These are phyloP conservation scores for Lagerstroemia speciosa DNA, from an alignment of 345 rosid species.

Conservation along the genomic window DNA sequence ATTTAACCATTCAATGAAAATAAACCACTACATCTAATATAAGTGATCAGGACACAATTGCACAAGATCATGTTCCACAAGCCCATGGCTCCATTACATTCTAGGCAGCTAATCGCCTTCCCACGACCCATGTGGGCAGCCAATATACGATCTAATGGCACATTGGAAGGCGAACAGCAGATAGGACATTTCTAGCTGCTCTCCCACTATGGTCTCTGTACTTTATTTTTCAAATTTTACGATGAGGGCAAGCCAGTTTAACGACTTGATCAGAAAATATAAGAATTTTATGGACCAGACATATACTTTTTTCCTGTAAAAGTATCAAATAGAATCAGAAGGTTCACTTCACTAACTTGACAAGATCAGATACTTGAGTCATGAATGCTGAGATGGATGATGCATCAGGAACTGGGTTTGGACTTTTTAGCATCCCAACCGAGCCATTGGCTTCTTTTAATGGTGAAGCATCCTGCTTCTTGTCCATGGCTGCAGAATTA, in stretches of 20 bases:
- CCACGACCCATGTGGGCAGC: background rate
- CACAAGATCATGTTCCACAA: background rate
- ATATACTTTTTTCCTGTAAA: background rate
- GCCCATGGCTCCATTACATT: background rate
- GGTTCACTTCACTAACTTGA: conserved; percentile 51
- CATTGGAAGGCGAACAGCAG: background rate
- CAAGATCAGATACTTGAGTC: conserved; percentile 73
- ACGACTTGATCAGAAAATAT: background rate
- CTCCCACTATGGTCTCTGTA: background rate
- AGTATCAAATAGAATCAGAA: background rate
- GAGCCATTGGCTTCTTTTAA: conserved; percentile 29
- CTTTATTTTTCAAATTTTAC: background rate
- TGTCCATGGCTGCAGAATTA: conserved; percentile 33
- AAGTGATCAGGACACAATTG: background rate
- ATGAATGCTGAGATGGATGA: conserved; percentile 60
- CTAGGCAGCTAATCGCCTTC: background rate
- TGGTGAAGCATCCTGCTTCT: conserved; percentile 16
- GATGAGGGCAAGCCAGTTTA: background rate
- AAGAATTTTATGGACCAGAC: background rate
- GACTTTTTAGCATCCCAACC: conserved; percentile 12
- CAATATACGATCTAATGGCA: background rate
- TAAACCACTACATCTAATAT: background rate
- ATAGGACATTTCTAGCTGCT: background rate
- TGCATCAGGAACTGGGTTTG: conserved; percentile 37
- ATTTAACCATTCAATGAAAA: background rate